Base-by-base conservation (phyloP, 176 grass and related monocot genomes). In the Puccinellia tenuiflora region DNA sequence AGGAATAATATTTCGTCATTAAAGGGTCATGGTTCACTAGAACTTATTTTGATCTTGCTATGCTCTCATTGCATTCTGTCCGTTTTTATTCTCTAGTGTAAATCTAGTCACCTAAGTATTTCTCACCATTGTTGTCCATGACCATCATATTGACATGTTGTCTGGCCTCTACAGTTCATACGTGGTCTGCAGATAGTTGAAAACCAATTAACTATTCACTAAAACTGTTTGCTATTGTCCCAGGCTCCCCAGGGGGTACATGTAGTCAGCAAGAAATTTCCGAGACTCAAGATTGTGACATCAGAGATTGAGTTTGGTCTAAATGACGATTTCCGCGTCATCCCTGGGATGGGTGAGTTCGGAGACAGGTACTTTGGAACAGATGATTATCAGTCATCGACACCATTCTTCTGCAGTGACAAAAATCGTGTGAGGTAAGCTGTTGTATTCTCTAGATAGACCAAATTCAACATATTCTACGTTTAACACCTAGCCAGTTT, bases 211-310 rank as follows among this genome's bases (percentile, higher is more conserved):
- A 77, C 53, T 66, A 45, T 53, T 73, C 22, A 74, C 72, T 9
- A 37, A 48, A 84, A n/a, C 26, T 55, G 21, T 61, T 42, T 76
- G 37, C 42, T 71, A 6, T 53, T 78, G 14, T 78, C 10, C 3
- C 79, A 98, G 92, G 95, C 95, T 74, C 70, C 70, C 70, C 70
- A 74, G 51, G 70, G 70, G 70, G 88, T 79, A 79, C 52, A 82
- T 90, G 95, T 89, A 20, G 95, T 98, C 20, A 92, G 95, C 86
- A 98, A 95, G 91, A 98, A 81, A 82, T 98, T 98, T 45, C 95
- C 95, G 18, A 94, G 95, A 83, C 61, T 98, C 52, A 92, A 98
- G 85, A 98, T 95, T 40, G 95, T 95, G 80, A 98, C 95, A 26
- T 98, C 95, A 1, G 95, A 95, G 75, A 95, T 98, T 72, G 95